phyloP scores from a whole-genome alignment of 1,284 basidiomycete genomes.

The Cutaneotrichosporon cavernicola region DNA sequence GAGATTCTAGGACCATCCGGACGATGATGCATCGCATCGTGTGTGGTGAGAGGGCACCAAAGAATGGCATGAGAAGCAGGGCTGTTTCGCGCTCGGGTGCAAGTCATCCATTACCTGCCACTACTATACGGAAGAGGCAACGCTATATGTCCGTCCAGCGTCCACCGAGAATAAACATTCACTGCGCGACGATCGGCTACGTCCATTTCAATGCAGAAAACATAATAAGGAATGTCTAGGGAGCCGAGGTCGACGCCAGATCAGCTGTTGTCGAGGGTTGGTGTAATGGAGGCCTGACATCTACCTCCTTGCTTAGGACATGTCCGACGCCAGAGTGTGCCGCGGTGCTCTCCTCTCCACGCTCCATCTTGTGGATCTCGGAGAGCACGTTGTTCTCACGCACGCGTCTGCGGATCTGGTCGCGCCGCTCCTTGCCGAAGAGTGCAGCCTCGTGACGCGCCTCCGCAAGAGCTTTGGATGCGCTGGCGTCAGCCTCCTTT shows the following conservation, averaged over 20 bases:
- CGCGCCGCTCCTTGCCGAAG: slow-evolving; percentile 46
- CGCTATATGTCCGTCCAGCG: too few species aligned
- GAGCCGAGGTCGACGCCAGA: background rate
- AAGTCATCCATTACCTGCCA: too few species aligned
- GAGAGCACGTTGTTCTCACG: slow-evolving; percentile 39
- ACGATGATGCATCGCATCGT: background rate
- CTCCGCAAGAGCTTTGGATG: slow-evolving; percentile 47
- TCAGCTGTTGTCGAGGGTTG: background rate
- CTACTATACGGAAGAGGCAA: too few species aligned
- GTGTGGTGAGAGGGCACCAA: background rate
- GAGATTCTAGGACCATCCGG: background rate
- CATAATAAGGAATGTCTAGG: background rate
- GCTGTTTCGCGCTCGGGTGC: too few species aligned
- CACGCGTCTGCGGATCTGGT: slow-evolving; percentile 46
- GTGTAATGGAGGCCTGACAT: background rate
- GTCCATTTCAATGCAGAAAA: background rate
- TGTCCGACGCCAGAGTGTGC: background rate
- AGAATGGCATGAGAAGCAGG: too few species aligned
- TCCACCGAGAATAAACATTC: too few species aligned
- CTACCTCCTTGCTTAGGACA: background rate
- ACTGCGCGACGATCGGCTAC: background rate
- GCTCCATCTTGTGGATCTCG: slow-evolving; percentile 43
- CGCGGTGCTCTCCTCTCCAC: slow-evolving; percentile 20
- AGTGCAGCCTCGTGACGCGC: slow-evolving; percentile 47
- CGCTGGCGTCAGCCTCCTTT: slow-evolving; percentile 29